phyloP scores from a whole-genome alignment of 768 basidiomycete genomes.

The Termitomyces sp. region DNA sequence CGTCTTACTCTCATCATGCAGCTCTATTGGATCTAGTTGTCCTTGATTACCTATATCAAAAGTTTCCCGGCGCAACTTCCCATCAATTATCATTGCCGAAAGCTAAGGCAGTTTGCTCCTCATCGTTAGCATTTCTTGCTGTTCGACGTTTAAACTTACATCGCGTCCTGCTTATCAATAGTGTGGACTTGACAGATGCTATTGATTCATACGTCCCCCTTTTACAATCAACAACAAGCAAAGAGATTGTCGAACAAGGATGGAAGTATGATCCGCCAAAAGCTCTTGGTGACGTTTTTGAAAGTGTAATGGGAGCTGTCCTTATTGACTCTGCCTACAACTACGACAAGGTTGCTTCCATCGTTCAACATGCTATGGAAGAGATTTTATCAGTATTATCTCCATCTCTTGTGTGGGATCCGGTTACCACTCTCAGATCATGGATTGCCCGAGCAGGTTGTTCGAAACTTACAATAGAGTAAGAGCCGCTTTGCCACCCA shows the following conservation, averaged over 20 bases:
- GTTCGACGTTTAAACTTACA: conserved; percentile 64
- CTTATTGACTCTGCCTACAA: conserved; percentile 76
- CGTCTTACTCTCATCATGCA: conserved; percentile 19
- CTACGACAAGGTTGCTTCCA: conserved; percentile 57
- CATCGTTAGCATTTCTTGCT: conserved; percentile 64
- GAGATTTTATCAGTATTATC: conserved; percentile 58
- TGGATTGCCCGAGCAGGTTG: conserved; percentile 63
- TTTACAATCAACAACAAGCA: conserved; percentile 46
- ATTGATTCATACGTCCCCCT: conserved; percentile 57
- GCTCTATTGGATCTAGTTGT: conserved; percentile 71
- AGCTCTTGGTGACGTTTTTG: conserved; percentile 76
- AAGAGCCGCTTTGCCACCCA: conserved; percentile 3
- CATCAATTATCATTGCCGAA: conserved; percentile 71
- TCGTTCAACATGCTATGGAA: conserved; percentile 59
- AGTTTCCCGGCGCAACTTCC: conserved; percentile 67
- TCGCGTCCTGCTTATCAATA: conserved; percentile 63
- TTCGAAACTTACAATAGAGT: conserved; percentile 27
- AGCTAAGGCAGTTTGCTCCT: conserved; percentile 65
- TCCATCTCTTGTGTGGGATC: conserved; percentile 60
- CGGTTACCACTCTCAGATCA: conserved; percentile 63
- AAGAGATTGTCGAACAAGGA: conserved; percentile 58
- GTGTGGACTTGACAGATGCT: conserved; percentile 57
- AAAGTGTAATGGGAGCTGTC: conserved; percentile 79
- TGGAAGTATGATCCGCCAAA: conserved; percentile 89
- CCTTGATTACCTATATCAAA: conserved; percentile 62